A percentile compares a stretch with the other conserved stretches of the same genome.
Evolutionary conservation across 257 asterid genomes (phyloP).

Genomic region (Rhazya stricta): DNA sequence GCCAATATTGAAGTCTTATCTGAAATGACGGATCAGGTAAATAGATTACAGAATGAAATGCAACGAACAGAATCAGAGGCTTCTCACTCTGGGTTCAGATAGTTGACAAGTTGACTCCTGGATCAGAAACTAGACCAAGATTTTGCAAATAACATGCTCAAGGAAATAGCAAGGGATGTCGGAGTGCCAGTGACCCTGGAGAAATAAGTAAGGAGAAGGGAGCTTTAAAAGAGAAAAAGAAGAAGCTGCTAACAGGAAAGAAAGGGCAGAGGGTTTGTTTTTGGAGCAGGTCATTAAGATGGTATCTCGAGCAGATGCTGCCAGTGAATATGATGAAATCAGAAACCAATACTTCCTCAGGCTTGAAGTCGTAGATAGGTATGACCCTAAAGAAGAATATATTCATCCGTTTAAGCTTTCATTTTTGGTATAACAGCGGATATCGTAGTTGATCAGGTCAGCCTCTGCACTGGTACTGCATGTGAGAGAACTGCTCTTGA

Average conservation of each 20-base stretch:
- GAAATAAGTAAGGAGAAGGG: constrained; percentile 46
- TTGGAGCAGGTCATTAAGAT: constrained; percentile 56
- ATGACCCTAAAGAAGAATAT: constrained; percentile 39
- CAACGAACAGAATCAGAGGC: constrained; percentile 52
- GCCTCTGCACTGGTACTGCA: constrained; percentile 64
- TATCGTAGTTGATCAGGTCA: constrained; percentile 56
- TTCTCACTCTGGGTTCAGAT: constrained; percentile 33
- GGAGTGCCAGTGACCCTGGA: constrained; percentile 46
- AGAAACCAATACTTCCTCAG: constrained; percentile 44
- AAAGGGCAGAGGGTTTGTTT: constrained; percentile 56
- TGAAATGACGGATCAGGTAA: constrained; percentile 47
- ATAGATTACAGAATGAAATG: constrained; percentile 50
- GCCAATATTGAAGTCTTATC: constrained; percentile 46
- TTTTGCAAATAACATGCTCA: constrained; percentile 45
- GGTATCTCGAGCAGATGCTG: constrained; percentile 62
- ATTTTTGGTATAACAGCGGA: constrained; percentile 38
- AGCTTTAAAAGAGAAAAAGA: constrained; percentile 52
- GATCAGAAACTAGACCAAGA: constrained; percentile 42
- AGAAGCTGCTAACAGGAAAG: constrained; percentile 50
- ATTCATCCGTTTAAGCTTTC: constrained; percentile 52
- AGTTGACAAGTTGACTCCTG: constrained; percentile 37
- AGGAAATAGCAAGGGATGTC: constrained; percentile 46
- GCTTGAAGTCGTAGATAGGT: constrained; percentile 34
- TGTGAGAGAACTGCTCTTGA: constrained; percentile 51
- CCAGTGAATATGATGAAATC: constrained; percentile 46